Evolutionary conservation across 2,329 filamentous ascomycete species (phyloP).

Genomic region (Fusarium palustre): DNA sequence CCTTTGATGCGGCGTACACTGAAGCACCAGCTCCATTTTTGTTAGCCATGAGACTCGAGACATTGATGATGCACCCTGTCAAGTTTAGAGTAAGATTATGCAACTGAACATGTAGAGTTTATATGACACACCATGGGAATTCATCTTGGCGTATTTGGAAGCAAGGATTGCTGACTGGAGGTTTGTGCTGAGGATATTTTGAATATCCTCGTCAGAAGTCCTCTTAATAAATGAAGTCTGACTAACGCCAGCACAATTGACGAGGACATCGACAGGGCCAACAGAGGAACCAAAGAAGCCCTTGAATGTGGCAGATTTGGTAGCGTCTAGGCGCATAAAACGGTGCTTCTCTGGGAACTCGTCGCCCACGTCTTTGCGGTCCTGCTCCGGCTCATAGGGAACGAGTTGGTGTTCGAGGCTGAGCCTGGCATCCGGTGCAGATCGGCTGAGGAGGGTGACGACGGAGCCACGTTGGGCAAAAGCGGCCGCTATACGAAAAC

Average conservation of each 20-base stretch:
- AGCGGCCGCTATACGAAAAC: slow-evolving; percentile 72
- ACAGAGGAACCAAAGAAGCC: slow-evolving; percentile 48
- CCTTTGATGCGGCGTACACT: slow-evolving; percentile 83
- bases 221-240: slow-evolving; percentile 73
- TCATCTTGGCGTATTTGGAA: slow-evolving; percentile 62
- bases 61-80: slow-evolving; percentile 79
- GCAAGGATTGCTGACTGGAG: slow-evolving; percentile 73
- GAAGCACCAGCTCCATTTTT: slow-evolving; percentile 77
- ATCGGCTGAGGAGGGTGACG: slow-evolving; percentile 72
- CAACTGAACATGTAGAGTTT: neutral
- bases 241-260: slow-evolving; percentile 83
- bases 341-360: slow-evolving; percentile 46
- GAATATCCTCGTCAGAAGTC: slow-evolving; percentile 63
- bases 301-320: slow-evolving; percentile 48
- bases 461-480: slow-evolving; percentile 72
- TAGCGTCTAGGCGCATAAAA: slow-evolving; percentile 53
- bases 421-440: slow-evolving; percentile 59
- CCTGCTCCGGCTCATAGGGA: slow-evolving; percentile 37
- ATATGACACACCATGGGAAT: slow-evolving; percentile 47
- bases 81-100: slow-evolving; percentile 7
- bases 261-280: slow-evolving; percentile 67
- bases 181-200: slow-evolving; percentile 75
- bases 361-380: neutral
- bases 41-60: slow-evolving; percentile 79
- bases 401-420: slow-evolving; percentile 51